phyloP scores from a whole-genome alignment of 768 basidiomycete genomes.

The Zangia roseola region DNA sequence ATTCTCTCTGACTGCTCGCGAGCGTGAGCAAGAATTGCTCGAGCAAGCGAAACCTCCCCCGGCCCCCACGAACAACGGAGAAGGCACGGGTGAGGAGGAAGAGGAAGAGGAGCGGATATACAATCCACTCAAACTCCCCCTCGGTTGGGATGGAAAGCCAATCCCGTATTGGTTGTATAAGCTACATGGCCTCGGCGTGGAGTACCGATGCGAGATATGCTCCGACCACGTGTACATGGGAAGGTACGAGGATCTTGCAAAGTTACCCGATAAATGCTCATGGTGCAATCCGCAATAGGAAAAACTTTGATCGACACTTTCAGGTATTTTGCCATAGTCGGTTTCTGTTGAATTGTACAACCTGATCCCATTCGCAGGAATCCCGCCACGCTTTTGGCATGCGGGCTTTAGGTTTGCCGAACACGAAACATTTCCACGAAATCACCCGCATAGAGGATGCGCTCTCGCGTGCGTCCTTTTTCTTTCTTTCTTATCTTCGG shows the following conservation, averaged over 20 bases:
- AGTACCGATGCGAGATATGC: conserved; percentile 97
- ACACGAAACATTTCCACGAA: conserved; percentile 99
- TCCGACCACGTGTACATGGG: conserved; percentile 98
- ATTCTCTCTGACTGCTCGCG: conserved; percentile 94
- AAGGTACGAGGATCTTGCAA: conserved; percentile 46
- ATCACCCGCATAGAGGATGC: conserved; percentile 98
- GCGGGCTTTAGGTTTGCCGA: conserved; percentile 94
- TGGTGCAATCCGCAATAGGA: conserved; percentile 44
- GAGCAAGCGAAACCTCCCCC: conserved; percentile 62
- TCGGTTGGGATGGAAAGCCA: conserved; percentile 98
- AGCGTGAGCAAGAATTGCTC: conserved; percentile 89
- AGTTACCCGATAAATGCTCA: conserved; percentile 12
- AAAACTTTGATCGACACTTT: conserved; percentile 96
- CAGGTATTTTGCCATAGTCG: conserved; percentile 49
- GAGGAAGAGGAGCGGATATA: conserved; percentile 97
- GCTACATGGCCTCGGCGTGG: conserved; percentile 95
- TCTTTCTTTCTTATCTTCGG: background rate
- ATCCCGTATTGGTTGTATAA: conserved; percentile 99
- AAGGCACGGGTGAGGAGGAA: conserved; percentile 70
- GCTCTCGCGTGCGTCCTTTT: conserved; percentile 68
- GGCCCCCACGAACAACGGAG: conserved; percentile 42
- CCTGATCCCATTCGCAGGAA: conserved; percentile 53
- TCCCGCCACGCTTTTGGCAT: conserved; percentile 97
- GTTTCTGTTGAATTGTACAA: background rate
- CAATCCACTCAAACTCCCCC: conserved; percentile 94